Base-by-base conservation (phyloP, 257 asterid species). In the Solanum appendiculatum region DNA sequence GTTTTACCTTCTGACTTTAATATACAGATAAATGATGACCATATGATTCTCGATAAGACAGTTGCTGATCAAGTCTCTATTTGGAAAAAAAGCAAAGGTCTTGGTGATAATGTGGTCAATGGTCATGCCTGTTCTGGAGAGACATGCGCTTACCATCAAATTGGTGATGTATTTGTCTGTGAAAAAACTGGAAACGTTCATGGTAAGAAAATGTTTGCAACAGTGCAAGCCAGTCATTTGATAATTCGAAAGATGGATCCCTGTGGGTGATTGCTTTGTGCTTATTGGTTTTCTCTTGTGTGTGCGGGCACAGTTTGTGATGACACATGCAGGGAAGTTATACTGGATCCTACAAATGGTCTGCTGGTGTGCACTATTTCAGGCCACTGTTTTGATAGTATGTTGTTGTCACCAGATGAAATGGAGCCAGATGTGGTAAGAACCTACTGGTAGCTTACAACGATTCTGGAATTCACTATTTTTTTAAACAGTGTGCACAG, bases 111-210 rank as follows among this genome's bases (percentile, higher is more conserved):
- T 51, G 91, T 89, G 87, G 96, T 93, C 73, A 69, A 80, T 29
- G 93, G 93, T 91, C 99, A 97, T 87, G 92, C 93, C 13, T 97
- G 99, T 84, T 94, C 98, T 58, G 99, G 99, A 39, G 98, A 91
- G 91, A 94, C 82, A 9, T 97, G 99, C 92, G 89, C 92, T 63
- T 96, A 96, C 90, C 92, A 92, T 91, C 95, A 93, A 78, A 95
- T 97, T 25, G 98, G 98, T 23, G 98, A 96, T 92, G 99, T 93
- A 66, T 96, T 94, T 89, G 94, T 96, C 46, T 97, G 99, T 91
- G 99, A 97, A 89, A 96, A 94, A 87, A 97, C 98, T 58, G 99
- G 99, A 78, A 94, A 93, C 87, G 95, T 97, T 85, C 99, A 96
- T 88, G 98, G 99, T 97, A 91, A 89, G 90, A 82, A 56, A 60